Evolutionary conservation across 257 asterid genomes (phyloP).

Genomic region (Parsonsia alboflavescens): DNA sequence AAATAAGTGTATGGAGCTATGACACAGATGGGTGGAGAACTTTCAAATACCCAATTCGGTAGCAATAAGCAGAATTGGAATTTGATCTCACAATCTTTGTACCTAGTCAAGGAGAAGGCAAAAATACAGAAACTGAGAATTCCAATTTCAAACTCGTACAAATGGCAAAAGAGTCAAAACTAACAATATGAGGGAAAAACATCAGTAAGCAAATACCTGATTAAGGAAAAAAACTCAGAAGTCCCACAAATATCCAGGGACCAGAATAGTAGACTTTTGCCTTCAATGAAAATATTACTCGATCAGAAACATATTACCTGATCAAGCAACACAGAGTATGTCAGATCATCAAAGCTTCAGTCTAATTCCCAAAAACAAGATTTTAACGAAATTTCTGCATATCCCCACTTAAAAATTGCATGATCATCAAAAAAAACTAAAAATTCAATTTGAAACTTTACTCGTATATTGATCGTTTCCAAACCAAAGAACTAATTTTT

Average conservation of each 20-base stretch:
- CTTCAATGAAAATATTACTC: slow-evolving; percentile 8
- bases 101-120: slow-evolving; percentile 20
- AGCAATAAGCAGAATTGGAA: slow-evolving; percentile 31
- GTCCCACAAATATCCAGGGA: slow-evolving; percentile 8
- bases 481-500: neutral
- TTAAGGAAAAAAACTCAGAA: slow-evolving; percentile 2
- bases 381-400: neutral
- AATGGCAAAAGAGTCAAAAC: neutral
- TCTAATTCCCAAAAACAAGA: slow-evolving; percentile 4
- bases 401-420: slow-evolving; percentile 5
- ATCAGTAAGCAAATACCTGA: slow-evolving; percentile 14
- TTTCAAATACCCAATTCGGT: slow-evolving; percentile 35
- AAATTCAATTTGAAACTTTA: slow-evolving; percentile 1
- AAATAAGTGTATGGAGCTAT: slow-evolving; percentile 9
- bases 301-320: slow-evolving; percentile 18
- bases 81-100: slow-evolving; percentile 31
- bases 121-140: slow-evolving; percentile 9
- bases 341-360: slow-evolving; percentile 13
- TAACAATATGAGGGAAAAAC: neutral
- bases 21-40: slow-evolving; percentile 11
- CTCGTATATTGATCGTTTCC: slow-evolving; percentile 5
- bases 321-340: slow-evolving; percentile 17
- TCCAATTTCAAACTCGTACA: slow-evolving; percentile 3
- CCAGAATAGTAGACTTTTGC: slow-evolving; percentile 5
- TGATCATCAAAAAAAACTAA: slow-evolving; percentile 15